Conservation (phyloP, 352 stramenopile genomes). For the Pythium biforme region DNA sequence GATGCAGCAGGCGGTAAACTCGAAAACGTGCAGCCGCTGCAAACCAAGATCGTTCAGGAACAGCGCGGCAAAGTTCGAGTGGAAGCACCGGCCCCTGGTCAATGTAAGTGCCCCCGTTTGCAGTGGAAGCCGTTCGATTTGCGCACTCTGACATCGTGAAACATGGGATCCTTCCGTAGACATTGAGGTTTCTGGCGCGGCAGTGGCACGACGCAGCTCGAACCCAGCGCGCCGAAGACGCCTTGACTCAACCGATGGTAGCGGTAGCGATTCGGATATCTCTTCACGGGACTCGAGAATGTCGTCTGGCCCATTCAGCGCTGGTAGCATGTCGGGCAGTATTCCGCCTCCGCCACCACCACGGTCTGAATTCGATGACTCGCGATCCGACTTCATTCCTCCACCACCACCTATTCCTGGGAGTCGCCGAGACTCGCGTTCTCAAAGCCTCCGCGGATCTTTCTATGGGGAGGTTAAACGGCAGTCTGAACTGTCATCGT, state of each 20-base stretch:
- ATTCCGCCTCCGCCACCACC: slow-evolving; percentile 48
- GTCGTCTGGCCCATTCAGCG: slow-evolving; percentile 46
- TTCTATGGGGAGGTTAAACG: slow-evolving; percentile 42
- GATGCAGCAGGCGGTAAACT: slow-evolving; percentile 74
- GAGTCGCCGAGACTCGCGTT: slow-evolving; percentile 40
- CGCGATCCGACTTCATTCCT: slow-evolving; percentile 28
- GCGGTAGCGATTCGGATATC: slow-evolving; percentile 43
- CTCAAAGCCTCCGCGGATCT: slow-evolving; percentile 55
- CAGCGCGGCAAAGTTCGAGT: slow-evolving; percentile 63
- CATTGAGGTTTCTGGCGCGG: slow-evolving; percentile 44
- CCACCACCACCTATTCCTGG: slow-evolving; percentile 22
- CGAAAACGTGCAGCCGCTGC: slow-evolving; percentile 71
- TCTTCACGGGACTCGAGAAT: slow-evolving; percentile 54
- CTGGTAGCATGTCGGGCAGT: slow-evolving; percentile 27
- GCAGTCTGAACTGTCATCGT: slow-evolving; percentile 30
- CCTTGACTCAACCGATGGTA: slow-evolving; percentile 42
- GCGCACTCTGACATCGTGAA: background rate
- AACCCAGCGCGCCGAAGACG: slow-evolving; percentile 24
- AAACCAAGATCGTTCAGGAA: slow-evolving; percentile 54
- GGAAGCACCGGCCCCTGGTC: slow-evolving; percentile 68
- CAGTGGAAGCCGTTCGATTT: background rate
- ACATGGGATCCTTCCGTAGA: slow-evolving; percentile 26
- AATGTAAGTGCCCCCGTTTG: slow-evolving; percentile 48
- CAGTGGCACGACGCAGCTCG: slow-evolving; percentile 5
- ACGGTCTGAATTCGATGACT: slow-evolving; percentile 29